Evolutionary conservation across 2,329 filamentous ascomycete genomes (phyloP), one percentile per base, ranked within the genome.

Genomic region (Trichothecium sympodiale): DNA sequence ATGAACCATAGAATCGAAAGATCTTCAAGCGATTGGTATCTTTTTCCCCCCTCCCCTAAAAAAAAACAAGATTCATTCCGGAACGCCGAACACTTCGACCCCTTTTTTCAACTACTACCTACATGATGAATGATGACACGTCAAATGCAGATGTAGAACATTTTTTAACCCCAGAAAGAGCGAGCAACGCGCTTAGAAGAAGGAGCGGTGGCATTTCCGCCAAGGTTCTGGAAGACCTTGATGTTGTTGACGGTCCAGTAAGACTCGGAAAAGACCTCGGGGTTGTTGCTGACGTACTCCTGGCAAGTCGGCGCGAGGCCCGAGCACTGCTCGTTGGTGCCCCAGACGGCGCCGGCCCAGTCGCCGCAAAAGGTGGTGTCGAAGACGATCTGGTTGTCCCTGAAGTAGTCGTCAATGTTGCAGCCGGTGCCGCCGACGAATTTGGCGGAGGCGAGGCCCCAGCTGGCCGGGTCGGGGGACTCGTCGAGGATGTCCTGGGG

Each of bases 341-440:
- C 49, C 80, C 82, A 94, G 25, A 78, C 74, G 29, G 62, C 54
- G 17, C 84, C 84, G 7, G 87, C 87, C 87, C 87, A 94, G 51
- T 81, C 74, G 15, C 88, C 88, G 57, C 88, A 95, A 55, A 94
- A 85, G 5, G 82, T 83, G 1, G 79, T 91, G 59, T 89, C 77
- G 56, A 91, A 79, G 43, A 89, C 73, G 43, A 95, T 77, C 47
- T 80, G 73, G 62, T 94, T 72, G 40, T 80, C 59, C 40, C 63
- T 62, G 62, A 95, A 93, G 56, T 80, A 70, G 2, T 59, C 44
- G 41, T 77, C 64, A 43, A 94, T 81, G 46, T 88, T 62, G 59
- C 89, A 95, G 38, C 64, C 67, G 1, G 71, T 74, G 29, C 66
- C 70, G 9, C 76, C 73, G 4, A 65, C 59, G 58, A 93, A 95